These are phyloP conservation scores for Pichia sp. DNA, from an alignment of 1,139 yeast genomes.

Conservation along the genomic window DNA sequence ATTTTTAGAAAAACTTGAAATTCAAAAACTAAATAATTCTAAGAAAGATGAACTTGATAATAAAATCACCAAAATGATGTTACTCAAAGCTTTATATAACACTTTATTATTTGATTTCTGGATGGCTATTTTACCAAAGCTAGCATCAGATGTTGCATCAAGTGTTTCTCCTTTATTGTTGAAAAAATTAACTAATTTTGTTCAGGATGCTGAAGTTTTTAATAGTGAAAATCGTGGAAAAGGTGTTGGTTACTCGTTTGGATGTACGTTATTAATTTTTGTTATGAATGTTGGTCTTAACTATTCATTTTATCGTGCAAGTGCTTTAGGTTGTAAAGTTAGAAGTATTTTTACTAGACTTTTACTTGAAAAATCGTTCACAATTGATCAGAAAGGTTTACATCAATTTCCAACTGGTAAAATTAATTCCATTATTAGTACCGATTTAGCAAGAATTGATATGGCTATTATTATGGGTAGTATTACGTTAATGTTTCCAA, in stretches of 20 bases:
- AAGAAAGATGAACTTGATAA: constrained; percentile 11
- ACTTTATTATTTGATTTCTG: constrained; percentile 34
- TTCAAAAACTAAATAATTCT: constrained; percentile 9
- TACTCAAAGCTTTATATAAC: constrained; percentile 27
- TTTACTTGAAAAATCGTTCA: constrained; percentile 58
- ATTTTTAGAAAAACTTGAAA: constrained; percentile 26
- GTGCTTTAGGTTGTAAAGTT: constrained; percentile 60
- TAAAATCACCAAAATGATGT: constrained; percentile 9
- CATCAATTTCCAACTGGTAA: constrained; percentile 61
- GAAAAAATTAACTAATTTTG: constrained; percentile 45
- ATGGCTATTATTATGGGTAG: constrained; percentile 58
- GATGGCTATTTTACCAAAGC: constrained; percentile 24
- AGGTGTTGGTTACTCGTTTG: constrained; percentile 59
- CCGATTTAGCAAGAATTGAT: constrained; percentile 73
- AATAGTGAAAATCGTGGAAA: constrained; percentile 32
- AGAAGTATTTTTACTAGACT: constrained; percentile 61
- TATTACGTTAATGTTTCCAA: constrained; percentile 38
- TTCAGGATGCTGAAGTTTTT: constrained; percentile 32
- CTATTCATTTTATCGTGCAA: constrained; percentile 55
- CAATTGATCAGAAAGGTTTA: constrained; percentile 51
- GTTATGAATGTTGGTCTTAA: constrained; percentile 47
- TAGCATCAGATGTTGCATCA: constrained; percentile 32
- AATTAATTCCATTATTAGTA: constrained; percentile 66
- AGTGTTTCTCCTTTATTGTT: constrained; percentile 41
- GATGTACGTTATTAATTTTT: constrained; percentile 42